Evolutionary conservation across 2,329 filamentous ascomycete species (phyloP).

Genomic region (Monosporascus sp.): DNA sequence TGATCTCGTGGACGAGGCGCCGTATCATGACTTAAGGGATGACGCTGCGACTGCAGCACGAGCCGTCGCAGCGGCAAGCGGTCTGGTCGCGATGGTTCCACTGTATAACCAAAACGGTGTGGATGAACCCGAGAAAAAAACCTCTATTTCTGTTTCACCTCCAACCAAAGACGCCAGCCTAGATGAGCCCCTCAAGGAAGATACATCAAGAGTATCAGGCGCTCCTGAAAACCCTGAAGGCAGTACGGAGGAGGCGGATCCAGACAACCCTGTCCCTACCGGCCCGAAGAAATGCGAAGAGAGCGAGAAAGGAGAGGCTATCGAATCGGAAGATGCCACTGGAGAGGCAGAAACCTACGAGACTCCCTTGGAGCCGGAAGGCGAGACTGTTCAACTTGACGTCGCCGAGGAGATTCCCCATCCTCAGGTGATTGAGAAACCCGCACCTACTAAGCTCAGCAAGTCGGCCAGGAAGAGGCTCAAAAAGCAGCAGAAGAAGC

Average conservation of each 20-base stretch:
- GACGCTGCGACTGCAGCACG: constrained; percentile 2
- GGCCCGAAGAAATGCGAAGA: neutral
- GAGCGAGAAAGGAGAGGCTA: neutral
- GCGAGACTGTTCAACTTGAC: neutral
- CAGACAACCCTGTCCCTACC: neutral
- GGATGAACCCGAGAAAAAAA: neutral
- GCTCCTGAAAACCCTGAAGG: neutral
- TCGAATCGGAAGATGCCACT: neutral
- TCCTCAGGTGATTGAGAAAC: neutral
- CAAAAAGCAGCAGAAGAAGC: neutral
- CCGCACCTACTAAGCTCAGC: neutral
- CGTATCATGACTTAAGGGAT: constrained; percentile 2
- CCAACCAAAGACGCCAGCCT: neutral
- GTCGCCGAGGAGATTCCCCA: neutral
- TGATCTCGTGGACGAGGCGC: constrained; percentile 2
- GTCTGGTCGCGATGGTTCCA: neutral
- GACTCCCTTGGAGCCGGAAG: neutral
- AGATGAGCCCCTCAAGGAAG: neutral
- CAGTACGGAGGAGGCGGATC: neutral
- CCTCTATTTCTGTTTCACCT: neutral
- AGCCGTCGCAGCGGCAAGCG: constrained; percentile 1
- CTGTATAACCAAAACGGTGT: neutral
- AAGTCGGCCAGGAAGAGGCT: neutral
- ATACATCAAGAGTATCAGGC: neutral
- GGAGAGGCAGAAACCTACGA: neutral